Percentiles rank a stretch among this genome's conserved stretches.
These are phyloP conservation scores for Hypoxylon fuscum DNA, from an alignment of 495 filamentous ascomycete genomes.

Conservation along the genomic window DNA sequence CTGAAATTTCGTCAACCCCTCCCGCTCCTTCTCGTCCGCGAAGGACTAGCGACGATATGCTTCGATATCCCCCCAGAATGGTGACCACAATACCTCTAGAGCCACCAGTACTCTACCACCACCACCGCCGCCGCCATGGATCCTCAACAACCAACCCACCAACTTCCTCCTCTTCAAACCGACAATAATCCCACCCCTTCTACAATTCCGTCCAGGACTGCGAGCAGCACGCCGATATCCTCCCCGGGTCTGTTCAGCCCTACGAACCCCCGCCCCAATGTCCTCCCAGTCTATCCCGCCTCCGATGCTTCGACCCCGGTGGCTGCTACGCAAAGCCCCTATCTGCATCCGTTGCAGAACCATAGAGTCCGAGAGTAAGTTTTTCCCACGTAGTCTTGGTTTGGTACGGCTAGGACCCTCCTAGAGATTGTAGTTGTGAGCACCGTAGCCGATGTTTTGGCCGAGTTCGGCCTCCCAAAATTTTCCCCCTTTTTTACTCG, in stretches of 20 bases:
- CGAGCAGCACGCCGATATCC: constrained; percentile 72
- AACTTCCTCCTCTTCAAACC: constrained; percentile 51
- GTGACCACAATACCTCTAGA: constrained; percentile 41
- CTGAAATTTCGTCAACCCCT: constrained; percentile 34
- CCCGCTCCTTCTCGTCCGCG: constrained; percentile 42
- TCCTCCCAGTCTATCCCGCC: constrained; percentile 46
- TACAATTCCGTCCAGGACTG: constrained; percentile 54
- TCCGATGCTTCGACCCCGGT: constrained; percentile 60
- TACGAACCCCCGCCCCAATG: constrained; percentile 51
- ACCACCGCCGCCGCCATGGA: constrained; percentile 42
- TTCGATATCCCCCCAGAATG: constrained; percentile 46
- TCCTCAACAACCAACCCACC: constrained; percentile 44
- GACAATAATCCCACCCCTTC: constrained; percentile 45
- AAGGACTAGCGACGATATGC: constrained; percentile 44
- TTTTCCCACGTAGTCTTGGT: not conserved
- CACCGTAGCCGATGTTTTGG: not conserved
- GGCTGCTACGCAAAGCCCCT: constrained; percentile 59
- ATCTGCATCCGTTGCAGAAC: constrained; percentile 69
- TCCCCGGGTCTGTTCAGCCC: constrained; percentile 74
- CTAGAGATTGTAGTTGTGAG: not conserved
- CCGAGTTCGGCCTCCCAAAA: constrained; percentile 6
- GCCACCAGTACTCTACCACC: constrained; percentile 32
- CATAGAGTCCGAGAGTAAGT: constrained; percentile 69
- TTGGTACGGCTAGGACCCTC: not conserved
- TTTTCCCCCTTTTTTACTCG: constrained; percentile 3